phyloP scores from a whole-genome alignment of 2,329 filamentous ascomycete genomes.

The Trichoderma citrinoviride region DNA sequence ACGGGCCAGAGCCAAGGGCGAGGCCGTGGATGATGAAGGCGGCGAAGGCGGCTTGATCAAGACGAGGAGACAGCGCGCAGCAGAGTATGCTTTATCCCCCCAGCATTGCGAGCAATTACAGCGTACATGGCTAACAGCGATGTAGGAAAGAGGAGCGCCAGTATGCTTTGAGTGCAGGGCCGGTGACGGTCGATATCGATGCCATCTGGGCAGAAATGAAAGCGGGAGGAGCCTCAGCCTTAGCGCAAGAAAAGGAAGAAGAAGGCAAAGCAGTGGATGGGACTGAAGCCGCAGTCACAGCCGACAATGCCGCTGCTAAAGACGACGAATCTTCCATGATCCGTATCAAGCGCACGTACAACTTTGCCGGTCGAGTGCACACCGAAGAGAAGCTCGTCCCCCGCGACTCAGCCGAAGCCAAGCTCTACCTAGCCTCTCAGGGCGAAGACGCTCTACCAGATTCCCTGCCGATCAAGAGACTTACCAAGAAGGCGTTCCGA shows the following conservation, averaged over 20 bases:
- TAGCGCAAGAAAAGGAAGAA: slow-evolving; percentile 2
- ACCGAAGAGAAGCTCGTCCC: slow-evolving; percentile 69
- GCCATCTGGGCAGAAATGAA: slow-evolving; percentile 68
- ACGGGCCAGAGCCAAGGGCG: slow-evolving; percentile 41
- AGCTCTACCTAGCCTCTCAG: slow-evolving; percentile 58
- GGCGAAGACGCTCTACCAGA: slow-evolving; percentile 32
- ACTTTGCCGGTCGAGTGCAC: slow-evolving; percentile 70
- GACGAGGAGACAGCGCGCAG: slow-evolving; percentile 67
- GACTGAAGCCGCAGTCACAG: neutral
- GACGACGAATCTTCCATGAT: slow-evolving; percentile 46
- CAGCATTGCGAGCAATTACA: neutral
- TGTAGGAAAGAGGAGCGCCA: slow-evolving; percentile 57
- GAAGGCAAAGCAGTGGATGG: slow-evolving; percentile 18
- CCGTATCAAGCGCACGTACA: slow-evolving; percentile 68
- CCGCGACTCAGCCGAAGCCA: slow-evolving; percentile 63
- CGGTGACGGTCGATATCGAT: slow-evolving; percentile 69
- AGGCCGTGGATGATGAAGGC: slow-evolving; percentile 49
- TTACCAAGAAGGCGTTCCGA: slow-evolving; percentile 56
- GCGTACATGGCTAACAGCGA: neutral
- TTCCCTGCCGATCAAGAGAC: slow-evolving; percentile 40
- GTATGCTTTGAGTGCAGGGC: slow-evolving; percentile 50
- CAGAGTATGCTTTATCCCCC: slow-evolving; percentile 48
- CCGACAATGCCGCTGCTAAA: neutral
- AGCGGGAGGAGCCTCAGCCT: slow-evolving; percentile 35
- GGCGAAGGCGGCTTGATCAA: slow-evolving; percentile 65